Evolutionary conservation across 2,329 filamentous ascomycete genomes (phyloP).

Genomic region (Biscogniauxia mediterranea): DNA sequence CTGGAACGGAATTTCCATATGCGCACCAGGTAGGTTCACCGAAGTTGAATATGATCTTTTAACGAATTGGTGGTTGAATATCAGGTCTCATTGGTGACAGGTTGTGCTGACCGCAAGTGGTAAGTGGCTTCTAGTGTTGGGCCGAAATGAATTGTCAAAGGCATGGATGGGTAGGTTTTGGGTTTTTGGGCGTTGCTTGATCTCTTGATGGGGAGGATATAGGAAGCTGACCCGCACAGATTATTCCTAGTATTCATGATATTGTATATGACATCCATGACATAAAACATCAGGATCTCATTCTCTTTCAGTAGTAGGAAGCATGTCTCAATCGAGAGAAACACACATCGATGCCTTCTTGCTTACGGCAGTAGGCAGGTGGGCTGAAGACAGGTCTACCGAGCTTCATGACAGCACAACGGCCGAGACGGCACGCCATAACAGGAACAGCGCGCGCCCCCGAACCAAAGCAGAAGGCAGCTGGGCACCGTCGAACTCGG

Average conservation of each 20-base stretch:
- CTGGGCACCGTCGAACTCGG: not conserved
- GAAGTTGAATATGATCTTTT: not conserved
- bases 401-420: not conserved
- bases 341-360: slow-evolving; percentile 5
- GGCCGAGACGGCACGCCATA: not conserved
- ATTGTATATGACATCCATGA: not conserved
- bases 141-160: not conserved
- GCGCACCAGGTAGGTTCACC: not conserved
- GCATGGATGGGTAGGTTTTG: not conserved
- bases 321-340: slow-evolving; percentile 1
- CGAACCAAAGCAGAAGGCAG: not conserved
- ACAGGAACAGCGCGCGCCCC: not conserved
- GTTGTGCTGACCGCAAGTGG: not conserved
- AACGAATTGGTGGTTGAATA: not conserved
- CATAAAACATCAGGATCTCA: not conserved
- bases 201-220: slow-evolving; percentile 4
- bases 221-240: slow-evolving; percentile 4
- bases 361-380: slow-evolving; percentile 13
- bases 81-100: not conserved
- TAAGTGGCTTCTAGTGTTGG: not conserved
- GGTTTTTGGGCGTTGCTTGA: not conserved
- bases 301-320: not conserved
- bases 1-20: not conserved
- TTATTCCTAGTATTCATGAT: not conserved
- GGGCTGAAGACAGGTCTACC: slow-evolving; percentile 6